phyloP scores from a whole-genome alignment of 176 grass and related monocot genomes.

The Typha latifolia region DNA sequence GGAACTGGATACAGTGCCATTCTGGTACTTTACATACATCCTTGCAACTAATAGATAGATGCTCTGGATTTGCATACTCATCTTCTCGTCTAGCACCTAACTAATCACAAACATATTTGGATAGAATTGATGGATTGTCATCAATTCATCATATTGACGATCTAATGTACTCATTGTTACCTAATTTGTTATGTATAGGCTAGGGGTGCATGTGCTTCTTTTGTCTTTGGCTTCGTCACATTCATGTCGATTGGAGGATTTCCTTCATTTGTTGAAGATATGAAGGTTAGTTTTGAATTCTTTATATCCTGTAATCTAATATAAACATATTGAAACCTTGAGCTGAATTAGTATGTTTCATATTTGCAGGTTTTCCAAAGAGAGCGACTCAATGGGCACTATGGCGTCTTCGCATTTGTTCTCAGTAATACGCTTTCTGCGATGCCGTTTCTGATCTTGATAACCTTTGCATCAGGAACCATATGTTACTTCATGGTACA shows the following conservation, averaged over 20 bases:
- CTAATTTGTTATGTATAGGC: constrained; percentile 34
- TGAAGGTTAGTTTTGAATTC: constrained; percentile 52
- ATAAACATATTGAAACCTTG: no score
- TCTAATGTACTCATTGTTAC: no score
- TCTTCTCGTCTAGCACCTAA: no score
- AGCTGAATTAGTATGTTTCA: constrained; percentile 5
- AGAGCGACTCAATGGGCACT: constrained; percentile 91
- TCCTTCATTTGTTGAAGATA: constrained; percentile 98
- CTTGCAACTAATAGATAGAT: no score
- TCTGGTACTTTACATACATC: constrained; percentile 39
- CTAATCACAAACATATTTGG: no score
- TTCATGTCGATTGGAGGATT: constrained; percentile 99
- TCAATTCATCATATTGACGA: no score
- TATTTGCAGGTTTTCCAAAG: constrained; percentile 84
- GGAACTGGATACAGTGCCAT: constrained; percentile 88
- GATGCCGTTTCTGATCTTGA: constrained; percentile 79
- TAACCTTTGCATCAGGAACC: constrained; percentile 77
- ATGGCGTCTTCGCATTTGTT: constrained; percentile 78
- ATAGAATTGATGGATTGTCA: no score
- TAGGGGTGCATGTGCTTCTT: constrained; percentile 66
- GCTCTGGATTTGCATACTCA: no score
- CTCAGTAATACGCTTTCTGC: constrained; percentile 89
- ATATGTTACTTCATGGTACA: constrained; percentile 93
- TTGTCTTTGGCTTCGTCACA: constrained; percentile 93
- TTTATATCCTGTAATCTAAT: no score